Percentiles rank a stretch among this genome's conserved stretches.
Evolutionary conservation across 1,284 basidiomycete species (phyloP).

Genomic region (Austroboletus niveus): DNA sequence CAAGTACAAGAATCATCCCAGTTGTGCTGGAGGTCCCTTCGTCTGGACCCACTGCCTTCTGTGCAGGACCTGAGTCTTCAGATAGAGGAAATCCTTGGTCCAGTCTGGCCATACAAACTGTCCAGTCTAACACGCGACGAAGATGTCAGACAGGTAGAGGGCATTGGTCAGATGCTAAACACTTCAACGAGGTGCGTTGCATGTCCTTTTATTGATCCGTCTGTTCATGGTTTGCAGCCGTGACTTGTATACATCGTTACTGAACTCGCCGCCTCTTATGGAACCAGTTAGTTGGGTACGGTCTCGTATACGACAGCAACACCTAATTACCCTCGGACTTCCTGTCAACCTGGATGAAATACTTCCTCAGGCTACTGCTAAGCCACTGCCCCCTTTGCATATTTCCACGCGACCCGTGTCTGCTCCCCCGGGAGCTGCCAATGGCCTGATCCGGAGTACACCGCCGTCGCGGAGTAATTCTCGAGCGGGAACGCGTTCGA

Average conservation of each 20-base stretch:
- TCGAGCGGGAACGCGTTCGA: conserved; percentile 47
- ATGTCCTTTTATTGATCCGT: conserved; percentile 16
- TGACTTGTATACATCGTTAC: conserved; percentile 66
- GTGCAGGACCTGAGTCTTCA: conserved; percentile 55
- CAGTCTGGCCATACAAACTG: conserved; percentile 58
- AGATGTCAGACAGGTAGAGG: conserved; percentile 75
- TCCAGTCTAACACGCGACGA: conserved; percentile 63
- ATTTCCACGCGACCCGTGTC: conserved; percentile 82
- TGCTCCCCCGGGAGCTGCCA: conserved; percentile 64
- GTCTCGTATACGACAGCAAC: conserved; percentile 83
- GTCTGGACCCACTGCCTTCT: conserved; percentile 63
- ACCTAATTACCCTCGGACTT: conserved; percentile 86
- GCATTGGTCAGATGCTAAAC: conserved; percentile 73
- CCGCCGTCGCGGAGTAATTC: conserved; percentile 41
- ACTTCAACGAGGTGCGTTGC: conserved; percentile 66
- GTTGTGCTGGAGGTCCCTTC: conserved; percentile 58
- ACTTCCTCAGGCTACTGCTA: conserved; percentile 68
- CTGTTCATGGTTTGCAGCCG: conserved; percentile 53
- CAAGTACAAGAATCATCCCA: conserved; percentile 40
- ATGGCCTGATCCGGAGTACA: conserved; percentile 38
- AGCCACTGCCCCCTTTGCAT: conserved; percentile 73
- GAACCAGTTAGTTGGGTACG: conserved; percentile 90
- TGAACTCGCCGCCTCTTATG: conserved; percentile 61
- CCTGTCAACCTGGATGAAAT: conserved; percentile 94
- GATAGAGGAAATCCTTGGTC: conserved; percentile 63